Evolutionary conservation across 1,284 basidiomycete species (phyloP).

Genomic region (Meripilus lineatus): DNA sequence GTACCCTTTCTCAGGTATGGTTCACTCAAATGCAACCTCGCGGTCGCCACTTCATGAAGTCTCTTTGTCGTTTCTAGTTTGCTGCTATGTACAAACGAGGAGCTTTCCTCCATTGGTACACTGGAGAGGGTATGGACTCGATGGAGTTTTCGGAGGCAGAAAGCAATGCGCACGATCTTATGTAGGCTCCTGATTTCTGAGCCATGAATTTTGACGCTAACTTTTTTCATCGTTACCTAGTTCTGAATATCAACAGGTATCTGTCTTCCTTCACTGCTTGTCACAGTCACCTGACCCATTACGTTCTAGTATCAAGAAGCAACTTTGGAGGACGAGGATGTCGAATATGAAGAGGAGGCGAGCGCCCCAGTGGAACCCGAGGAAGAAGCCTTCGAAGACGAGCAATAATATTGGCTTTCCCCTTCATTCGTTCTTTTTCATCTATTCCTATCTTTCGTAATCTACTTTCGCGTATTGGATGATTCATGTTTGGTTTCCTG

Average conservation of each 20-base stretch:
- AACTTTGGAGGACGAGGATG: constrained; percentile 35
- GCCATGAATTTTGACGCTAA: constrained; percentile 1
- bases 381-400: constrained; percentile 14
- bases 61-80: constrained; percentile 55
- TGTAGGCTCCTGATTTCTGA: constrained; percentile 44
- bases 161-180: constrained; percentile 76
- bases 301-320: constrained; percentile 60
- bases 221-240: constrained; percentile 28
- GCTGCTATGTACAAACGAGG: constrained; percentile 75
- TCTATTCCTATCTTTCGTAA: background rate
- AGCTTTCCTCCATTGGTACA: constrained; percentile 92
- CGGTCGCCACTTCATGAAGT: too few species aligned
- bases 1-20: constrained; percentile 62
- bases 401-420: constrained; percentile 8
- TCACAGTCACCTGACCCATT: constrained; percentile 6
- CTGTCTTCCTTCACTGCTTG: constrained; percentile 9
- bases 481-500: background rate
- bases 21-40: too few species aligned
- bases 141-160: constrained; percentile 94
- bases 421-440: background rate
- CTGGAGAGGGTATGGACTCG: constrained; percentile 86
- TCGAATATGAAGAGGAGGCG: constrained; percentile 19
- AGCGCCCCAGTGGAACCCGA: constrained; percentile 25
- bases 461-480: background rate
- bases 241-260: constrained; percentile 69